Conservation (phyloP, 2,329 filamentous ascomycete genomes). For the Fusarium xylarioides region DNA sequence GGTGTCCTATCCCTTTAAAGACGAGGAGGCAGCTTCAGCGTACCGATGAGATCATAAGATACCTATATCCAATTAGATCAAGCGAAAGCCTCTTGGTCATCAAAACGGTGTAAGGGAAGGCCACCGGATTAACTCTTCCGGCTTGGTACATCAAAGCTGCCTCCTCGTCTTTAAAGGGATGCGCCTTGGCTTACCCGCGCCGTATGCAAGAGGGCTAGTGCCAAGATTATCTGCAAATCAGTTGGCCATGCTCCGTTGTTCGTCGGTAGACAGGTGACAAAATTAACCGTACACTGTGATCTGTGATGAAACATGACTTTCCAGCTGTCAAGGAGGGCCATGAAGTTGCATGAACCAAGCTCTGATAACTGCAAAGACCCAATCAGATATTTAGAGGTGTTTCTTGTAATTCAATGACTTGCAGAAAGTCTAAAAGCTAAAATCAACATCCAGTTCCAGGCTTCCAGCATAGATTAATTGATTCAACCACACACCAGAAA, state of each 20-base stretch:
- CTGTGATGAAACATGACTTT: background rate
- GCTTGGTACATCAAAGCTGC: too few relatives aligned
- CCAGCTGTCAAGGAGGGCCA: background rate
- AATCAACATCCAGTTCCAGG: background rate
- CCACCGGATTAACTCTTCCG: too few relatives aligned
- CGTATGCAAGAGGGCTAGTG: background rate
- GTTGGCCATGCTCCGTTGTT: background rate
- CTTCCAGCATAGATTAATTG: background rate
- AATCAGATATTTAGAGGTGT: background rate
- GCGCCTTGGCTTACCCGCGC: conserved; percentile 8
- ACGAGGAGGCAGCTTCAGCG: too few relatives aligned
- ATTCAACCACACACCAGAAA: background rate
- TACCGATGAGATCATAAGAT: too few relatives aligned
- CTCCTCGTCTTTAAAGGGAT: too few relatives aligned
- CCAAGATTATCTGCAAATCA: conserved; percentile 12
- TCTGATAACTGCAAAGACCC: background rate
- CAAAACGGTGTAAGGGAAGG: too few relatives aligned
- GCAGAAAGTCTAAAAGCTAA: background rate
- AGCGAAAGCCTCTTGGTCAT: too few relatives aligned
- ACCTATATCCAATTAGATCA: too few relatives aligned
- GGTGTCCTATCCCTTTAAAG: too few relatives aligned
- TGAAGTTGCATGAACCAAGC: fast-evolving
- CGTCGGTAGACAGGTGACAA: background rate
- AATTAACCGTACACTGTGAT: background rate
- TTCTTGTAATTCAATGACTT: background rate